Base-by-base conservation (phyloP, 768 basidiomycete species). In the Mycena albidolilacea region DNA sequence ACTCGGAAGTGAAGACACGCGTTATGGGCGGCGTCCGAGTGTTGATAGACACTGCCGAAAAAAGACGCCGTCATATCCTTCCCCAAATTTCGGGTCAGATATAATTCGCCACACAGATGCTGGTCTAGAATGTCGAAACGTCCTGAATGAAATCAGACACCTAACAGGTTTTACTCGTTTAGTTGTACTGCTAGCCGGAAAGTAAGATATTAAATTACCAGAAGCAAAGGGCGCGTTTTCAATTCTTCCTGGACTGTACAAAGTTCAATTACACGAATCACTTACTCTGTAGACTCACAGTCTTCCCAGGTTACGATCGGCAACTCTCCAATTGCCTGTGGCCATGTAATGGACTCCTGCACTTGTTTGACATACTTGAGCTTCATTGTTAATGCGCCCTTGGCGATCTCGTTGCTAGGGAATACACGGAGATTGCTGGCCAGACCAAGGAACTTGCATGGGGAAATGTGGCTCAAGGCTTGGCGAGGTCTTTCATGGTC, bases 131-230 rank as follows among this genome's bases (percentile, higher is more conserved):
- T 12, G 86, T 80, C 5, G 93, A 88, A 21, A 91, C 89, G 74
- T 97, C 96, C 80, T 97, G 95, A 74, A 97, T 92, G 84, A 95
- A 97, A 14, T 96, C 96, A 21, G 92, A 90, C 48, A 97, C 64
- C 70, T 71, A 23, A n/a, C 11, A 23, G 43, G n/a, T 14, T 30
- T 38, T 5, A 52, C 14, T 23, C 61, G 7, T 35, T 41, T 55
- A 55, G 64, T 35, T 21, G 15, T 21, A 10, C n/a, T n/a, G 39
- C 21, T 19, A 12, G 5, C 8, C 9, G 39, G 21, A 48, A 44
- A 44, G 57, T 15, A 37, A 21, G 39, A 55, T 55, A 37, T 8
- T 6, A 46, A n/a, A 63, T 57, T 30, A 75, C 85, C 62, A 95
- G 87, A 52, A 97, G 84, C 66, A 97, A 82, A 5, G 89, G 86